Evolutionary conservation across 129 eudicot genomes (phyloP).

Genomic region (Sambucus nigra): DNA sequence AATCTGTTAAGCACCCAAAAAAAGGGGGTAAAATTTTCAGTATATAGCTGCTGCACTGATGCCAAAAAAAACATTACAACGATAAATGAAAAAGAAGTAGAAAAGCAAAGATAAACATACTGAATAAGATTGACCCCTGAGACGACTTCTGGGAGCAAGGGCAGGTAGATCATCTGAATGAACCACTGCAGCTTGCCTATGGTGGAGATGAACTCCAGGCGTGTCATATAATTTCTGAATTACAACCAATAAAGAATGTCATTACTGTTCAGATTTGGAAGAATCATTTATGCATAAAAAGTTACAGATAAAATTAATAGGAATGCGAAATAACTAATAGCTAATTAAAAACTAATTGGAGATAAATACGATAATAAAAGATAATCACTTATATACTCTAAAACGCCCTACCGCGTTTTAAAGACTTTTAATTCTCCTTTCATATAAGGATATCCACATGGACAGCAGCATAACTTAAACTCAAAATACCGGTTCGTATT

Average conservation of each 20-base stretch:
- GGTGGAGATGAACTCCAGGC: slow-evolving; percentile 99
- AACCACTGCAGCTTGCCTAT: slow-evolving; percentile 94
- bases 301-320: background rate
- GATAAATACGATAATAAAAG: too few species aligned
- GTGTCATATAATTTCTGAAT: slow-evolving; percentile 84
- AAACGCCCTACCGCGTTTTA: too few species aligned
- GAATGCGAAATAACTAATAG: too few species aligned
- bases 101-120: slow-evolving; percentile 30
- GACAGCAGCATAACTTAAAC: too few species aligned
- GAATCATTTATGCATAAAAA: background rate
- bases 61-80: background rate
- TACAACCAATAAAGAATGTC: background rate
- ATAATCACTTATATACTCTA: too few species aligned
- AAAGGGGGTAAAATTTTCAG: slow-evolving; percentile 10
- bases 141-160: slow-evolving; percentile 89
- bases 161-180: slow-evolving; percentile 80
- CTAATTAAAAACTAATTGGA: too few species aligned
- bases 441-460: too few species aligned
- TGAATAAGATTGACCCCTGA: slow-evolving; percentile 71
- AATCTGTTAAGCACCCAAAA: slow-evolving; percentile 16
- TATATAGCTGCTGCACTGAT: slow-evolving; percentile 1
- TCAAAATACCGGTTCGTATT: too few species aligned
- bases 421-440: too few species aligned
- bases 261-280: background rate
- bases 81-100: background rate